These are phyloP conservation scores for Debaryomyces fabryi DNA, from an alignment of 1,139 yeast genomes.

Conservation along the genomic window DNA sequence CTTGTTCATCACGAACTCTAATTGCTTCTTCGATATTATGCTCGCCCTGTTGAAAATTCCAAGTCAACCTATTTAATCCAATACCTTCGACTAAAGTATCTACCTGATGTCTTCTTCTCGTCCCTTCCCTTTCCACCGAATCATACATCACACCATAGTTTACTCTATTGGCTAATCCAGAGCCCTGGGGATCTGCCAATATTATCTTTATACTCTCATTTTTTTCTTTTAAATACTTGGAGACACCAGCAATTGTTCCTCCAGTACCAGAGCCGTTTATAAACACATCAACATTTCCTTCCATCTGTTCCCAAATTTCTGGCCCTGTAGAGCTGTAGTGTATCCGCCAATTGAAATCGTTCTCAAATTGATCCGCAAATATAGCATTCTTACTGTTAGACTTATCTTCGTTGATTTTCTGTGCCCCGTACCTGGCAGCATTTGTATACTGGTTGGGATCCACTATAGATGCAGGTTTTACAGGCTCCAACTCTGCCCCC, in stretches of 20 bases:
- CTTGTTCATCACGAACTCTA: slow-evolving; percentile 77
- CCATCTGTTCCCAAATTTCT: slow-evolving; percentile 75
- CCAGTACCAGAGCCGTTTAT: slow-evolving; percentile 78
- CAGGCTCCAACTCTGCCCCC: slow-evolving; percentile 88
- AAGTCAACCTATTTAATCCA: slow-evolving; percentile 84
- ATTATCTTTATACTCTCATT: slow-evolving; percentile 45
- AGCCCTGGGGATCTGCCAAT: slow-evolving; percentile 94
- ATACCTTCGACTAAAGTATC: slow-evolving; percentile 95
- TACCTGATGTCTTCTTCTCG: slow-evolving; percentile 92
- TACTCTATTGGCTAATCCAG: slow-evolving; percentile 83
- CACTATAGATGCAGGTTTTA: slow-evolving; percentile 92
- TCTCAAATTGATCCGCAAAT: slow-evolving; percentile 96
- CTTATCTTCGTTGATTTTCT: slow-evolving; percentile 48
- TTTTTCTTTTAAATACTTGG: slow-evolving; percentile 65
- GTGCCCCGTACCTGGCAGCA: slow-evolving; percentile 72
- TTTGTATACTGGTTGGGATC: slow-evolving; percentile 94
- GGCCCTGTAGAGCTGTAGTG: slow-evolving; percentile 90
- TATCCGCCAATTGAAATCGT: slow-evolving; percentile 83
- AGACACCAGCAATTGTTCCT: slow-evolving; percentile 89
- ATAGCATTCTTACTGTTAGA: slow-evolving; percentile 55
- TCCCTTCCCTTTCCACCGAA: slow-evolving; percentile 85
- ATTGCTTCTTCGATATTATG: slow-evolving; percentile 73
- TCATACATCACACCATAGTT: slow-evolving; percentile 95
- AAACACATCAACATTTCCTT: slow-evolving; percentile 65
- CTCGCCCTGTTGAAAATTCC: slow-evolving; percentile 77